Evolutionary conservation across 768 basidiomycete species (phyloP), one percentile per base, ranked within the genome.

Genomic region (Panus rudis): DNA sequence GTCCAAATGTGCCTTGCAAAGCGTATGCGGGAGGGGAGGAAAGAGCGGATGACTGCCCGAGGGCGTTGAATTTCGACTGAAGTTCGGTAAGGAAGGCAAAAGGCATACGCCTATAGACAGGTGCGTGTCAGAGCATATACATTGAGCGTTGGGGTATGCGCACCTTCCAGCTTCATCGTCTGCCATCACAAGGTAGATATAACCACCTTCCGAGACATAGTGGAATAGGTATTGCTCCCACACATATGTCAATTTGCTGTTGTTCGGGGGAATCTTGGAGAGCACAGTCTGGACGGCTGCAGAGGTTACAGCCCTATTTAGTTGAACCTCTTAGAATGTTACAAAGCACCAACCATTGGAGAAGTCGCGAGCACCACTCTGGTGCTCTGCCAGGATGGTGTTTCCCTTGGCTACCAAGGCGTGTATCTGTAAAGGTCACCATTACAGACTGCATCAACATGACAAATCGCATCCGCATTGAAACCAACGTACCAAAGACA

Each of bases 211-310:
- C 4, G 89, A 87, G 51, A 94, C 75, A 63, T 97, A 96, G 65
- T 97, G 92, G 56, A 97, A 93, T 8, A 93, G 72, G 56, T 86
- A 93, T 65, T 92, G 83, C 55, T 90, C 89, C 89, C 88, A 91
- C 45, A 84, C 87, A 72, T 92, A 90, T 43, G 81, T 81, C 44
- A 84, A 68, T 63, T 86, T 86, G 67, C 81, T 84, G 60, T 67
- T 58, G 42, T 91, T 91, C 3, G 90, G 92, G 1, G 94, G 92
- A 58, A 99, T 97, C 72, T 93, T 94, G 35, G 83, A 84, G 27
- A 99, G 71, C 51, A 98, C 96, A 1, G 84, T 90, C 55, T 89
- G 79, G 1, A 83, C 85, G 14, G 89, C 89, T 89, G 52, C 14
- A 41, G 39, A 22, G 21, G 44, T 20, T 23, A 19, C 19, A 33